Conservation (phyloP, 352 stramenopile genomes). For the Phytophthora idaei region DNA sequence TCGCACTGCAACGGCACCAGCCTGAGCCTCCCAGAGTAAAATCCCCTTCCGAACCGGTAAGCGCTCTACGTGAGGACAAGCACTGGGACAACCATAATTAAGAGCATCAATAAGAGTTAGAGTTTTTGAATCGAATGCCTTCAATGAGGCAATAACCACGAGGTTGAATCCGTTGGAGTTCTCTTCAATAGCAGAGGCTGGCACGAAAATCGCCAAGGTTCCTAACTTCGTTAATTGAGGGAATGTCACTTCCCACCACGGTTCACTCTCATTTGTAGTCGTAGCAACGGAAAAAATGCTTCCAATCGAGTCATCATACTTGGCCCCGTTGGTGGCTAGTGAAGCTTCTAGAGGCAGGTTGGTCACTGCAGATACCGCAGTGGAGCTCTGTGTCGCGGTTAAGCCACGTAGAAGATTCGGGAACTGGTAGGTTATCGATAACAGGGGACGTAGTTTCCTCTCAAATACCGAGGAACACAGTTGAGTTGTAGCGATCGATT, state of each 20-base stretch:
- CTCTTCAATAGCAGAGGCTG: constrained; percentile 30
- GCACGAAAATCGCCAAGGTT: constrained; percentile 58
- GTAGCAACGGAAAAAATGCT: constrained; percentile 19
- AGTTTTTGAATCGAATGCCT: constrained; percentile 20
- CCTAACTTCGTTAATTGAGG: constrained; percentile 46
- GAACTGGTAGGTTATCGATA: constrained; percentile 53
- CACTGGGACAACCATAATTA: constrained; percentile 45
- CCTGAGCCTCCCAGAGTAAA: constrained; percentile 54
- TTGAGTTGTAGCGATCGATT: constrained; percentile 46
- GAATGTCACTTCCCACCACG: constrained; percentile 68
- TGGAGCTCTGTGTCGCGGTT: constrained; percentile 49
- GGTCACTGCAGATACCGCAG: constrained; percentile 9
- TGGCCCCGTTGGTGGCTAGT: constrained; percentile 37
- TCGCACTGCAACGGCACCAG: constrained; percentile 46
- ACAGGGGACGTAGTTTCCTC: constrained; percentile 46
- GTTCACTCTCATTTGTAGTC: constrained; percentile 40
- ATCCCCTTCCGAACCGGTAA: constrained; percentile 45
- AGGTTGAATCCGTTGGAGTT: constrained; percentile 24
- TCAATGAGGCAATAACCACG: constrained; percentile 41
- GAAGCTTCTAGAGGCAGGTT: constrained; percentile 19
- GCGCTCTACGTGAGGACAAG: constrained; percentile 41
- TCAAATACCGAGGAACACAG: constrained; percentile 74
- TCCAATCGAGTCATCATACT: constrained; percentile 15
- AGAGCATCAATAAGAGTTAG: constrained; percentile 30
- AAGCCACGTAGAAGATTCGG: constrained; percentile 44